Conservation (phyloP, 2,329 filamentous ascomycete genomes). For the Neonectria magnoliae region DNA sequence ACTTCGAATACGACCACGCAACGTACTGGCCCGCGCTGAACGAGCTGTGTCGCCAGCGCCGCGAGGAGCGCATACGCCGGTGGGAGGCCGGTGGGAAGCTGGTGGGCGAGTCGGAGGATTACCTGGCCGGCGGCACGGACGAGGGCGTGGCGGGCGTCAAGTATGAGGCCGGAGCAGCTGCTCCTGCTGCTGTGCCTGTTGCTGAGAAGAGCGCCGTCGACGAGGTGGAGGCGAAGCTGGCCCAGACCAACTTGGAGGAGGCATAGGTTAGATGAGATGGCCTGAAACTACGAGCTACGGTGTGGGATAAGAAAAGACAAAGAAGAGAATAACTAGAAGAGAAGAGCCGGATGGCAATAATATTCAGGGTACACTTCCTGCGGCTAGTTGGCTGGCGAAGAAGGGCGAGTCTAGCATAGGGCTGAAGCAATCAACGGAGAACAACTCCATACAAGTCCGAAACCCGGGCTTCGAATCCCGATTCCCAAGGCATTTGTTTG, state of each 20-base stretch:
- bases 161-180: slow-evolving; percentile 33
- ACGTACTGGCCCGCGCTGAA: slow-evolving; percentile 90
- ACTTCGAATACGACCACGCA: slow-evolving; percentile 91
- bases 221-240: slow-evolving; percentile 44
- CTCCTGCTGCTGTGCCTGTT: slow-evolving; percentile 7
- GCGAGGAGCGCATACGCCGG: slow-evolving; percentile 69
- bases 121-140: slow-evolving; percentile 73
- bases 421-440: background rate
- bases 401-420: background rate
- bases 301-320: background rate
- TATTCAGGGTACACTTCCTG: background rate
- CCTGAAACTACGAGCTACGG: background rate
- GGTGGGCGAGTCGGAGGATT: slow-evolving; percentile 88
- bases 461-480: background rate
- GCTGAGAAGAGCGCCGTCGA: slow-evolving; percentile 26
- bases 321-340: background rate
- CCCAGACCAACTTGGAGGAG: slow-evolving; percentile 40
- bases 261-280: slow-evolving; percentile 27
- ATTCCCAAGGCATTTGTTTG: background rate
- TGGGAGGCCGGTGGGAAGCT: slow-evolving; percentile 85
- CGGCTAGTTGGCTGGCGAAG: background rate
- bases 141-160: slow-evolving; percentile 48
- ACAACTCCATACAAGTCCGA: background rate
- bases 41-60: slow-evolving; percentile 73
- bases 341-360: background rate